These are phyloP conservation scores for Claviceps humidiphila DNA, from an alignment of 2,329 filamentous ascomycete species.

Conservation along the genomic window DNA sequence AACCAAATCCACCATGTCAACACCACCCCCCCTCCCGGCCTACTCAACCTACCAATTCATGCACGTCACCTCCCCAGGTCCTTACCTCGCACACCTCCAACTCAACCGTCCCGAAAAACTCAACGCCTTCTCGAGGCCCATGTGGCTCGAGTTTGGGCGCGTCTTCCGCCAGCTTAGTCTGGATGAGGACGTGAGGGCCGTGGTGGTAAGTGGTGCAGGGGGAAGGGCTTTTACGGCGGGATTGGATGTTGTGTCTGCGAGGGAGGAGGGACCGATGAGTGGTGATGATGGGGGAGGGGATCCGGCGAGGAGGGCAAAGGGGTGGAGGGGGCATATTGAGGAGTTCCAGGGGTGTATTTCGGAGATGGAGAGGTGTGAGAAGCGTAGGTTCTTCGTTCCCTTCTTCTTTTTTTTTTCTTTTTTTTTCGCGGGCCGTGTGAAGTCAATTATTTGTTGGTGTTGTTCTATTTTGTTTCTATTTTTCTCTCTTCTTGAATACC, in stretches of 20 bases:
- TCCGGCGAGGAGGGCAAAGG: slow-evolving; percentile 48
- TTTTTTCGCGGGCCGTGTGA: too few species aligned
- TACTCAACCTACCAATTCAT: slow-evolving; percentile 51
- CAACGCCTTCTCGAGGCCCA: slow-evolving; percentile 72
- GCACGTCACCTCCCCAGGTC: slow-evolving; percentile 55
- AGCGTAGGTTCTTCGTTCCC: slow-evolving; percentile 38
- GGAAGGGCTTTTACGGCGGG: slow-evolving; percentile 76
- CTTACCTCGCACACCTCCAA: slow-evolving; percentile 78
- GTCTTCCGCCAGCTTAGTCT: slow-evolving; percentile 61
- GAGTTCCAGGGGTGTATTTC: slow-evolving; percentile 72
- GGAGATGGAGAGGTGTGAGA: slow-evolving; percentile 74
- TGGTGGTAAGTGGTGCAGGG: slow-evolving; percentile 71
- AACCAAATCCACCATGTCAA: too few species aligned
- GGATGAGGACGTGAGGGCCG: slow-evolving; percentile 59
- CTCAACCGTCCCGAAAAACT: slow-evolving; percentile 79
- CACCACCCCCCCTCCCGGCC: slow-evolving; percentile 11
- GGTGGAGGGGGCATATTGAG: slow-evolving; percentile 53
- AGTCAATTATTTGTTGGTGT: too few species aligned
- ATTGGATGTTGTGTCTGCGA: slow-evolving; percentile 45
- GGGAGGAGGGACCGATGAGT: slow-evolving; percentile 22
- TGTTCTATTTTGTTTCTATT: not conserved
- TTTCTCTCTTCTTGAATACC: not conserved
- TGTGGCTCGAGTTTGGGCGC: slow-evolving; percentile 70
- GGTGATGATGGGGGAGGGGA: slow-evolving; percentile 29
- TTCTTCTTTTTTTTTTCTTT: not conserved